Conservation (phyloP, 306 rosid species). For the Dalbergia cochinchinensis region DNA sequence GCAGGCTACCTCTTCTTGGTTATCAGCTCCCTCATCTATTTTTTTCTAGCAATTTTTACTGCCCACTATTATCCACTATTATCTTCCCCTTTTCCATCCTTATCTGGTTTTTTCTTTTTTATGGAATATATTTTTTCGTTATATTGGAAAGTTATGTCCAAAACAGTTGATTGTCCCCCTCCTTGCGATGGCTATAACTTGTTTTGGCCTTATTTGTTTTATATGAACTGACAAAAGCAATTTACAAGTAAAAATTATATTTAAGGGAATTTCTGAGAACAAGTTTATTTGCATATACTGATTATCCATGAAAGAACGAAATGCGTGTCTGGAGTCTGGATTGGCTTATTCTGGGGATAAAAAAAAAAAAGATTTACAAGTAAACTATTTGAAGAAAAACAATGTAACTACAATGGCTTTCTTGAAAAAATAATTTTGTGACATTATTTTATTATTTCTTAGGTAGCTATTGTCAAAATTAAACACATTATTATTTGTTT, state of each 20-base stretch:
- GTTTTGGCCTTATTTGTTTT: constrained; percentile 6
- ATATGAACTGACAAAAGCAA: not conserved
- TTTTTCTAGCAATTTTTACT: constrained; percentile 39
- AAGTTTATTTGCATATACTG: constrained; percentile 13
- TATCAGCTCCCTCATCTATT: constrained; percentile 42
- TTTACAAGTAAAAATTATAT: not conserved
- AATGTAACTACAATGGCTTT: too few species aligned
- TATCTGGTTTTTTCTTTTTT: too few species aligned
- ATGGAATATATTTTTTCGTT: not conserved
- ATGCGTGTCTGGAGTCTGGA: not conserved
- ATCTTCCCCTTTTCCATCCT: constrained; percentile 1
- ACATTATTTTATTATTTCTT: too few species aligned
- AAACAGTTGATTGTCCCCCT: constrained; percentile 7
- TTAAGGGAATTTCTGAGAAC: not conserved
- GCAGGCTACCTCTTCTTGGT: constrained; percentile 39
- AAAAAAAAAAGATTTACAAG: not conserved
- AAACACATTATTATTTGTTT: too few species aligned
- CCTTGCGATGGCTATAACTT: constrained; percentile 24
- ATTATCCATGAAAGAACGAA: not conserved
- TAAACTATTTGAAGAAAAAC: too few species aligned
- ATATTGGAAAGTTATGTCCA: not conserved
- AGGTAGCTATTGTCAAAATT: too few species aligned
- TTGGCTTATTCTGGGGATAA: not conserved
- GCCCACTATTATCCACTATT: constrained; percentile 43
- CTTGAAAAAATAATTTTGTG: too few species aligned